Evolutionary conservation across 805 yeast species (phyloP).

Genomic region (Priceomyces carsonii): DNA sequence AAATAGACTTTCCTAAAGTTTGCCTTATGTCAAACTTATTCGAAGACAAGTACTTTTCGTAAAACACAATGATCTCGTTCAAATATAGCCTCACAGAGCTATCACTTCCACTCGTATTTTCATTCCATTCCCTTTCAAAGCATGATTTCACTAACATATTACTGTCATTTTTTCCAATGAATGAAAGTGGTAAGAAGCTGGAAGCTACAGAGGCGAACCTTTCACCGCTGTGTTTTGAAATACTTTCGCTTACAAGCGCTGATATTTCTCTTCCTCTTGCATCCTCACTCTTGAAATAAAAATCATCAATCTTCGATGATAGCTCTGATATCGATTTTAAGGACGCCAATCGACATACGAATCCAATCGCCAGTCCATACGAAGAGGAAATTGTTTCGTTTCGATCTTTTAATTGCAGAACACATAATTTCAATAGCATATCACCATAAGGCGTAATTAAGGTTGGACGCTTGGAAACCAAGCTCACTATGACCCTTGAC

Average conservation of each 20-base stretch:
- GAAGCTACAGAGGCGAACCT: conserved; percentile 61
- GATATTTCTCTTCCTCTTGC: conserved; percentile 52
- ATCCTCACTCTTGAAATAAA: conserved; percentile 61
- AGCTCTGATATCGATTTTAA: conserved; percentile 54
- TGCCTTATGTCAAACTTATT: conserved; percentile 65
- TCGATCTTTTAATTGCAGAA: conserved; percentile 62
- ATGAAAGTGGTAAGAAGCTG: conserved; percentile 75
- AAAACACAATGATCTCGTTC: conserved; percentile 61
- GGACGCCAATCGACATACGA: conserved; percentile 64
- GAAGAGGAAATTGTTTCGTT: conserved; percentile 74
- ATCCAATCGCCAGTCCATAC: conserved; percentile 80
- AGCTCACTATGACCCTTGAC: conserved; percentile 65
- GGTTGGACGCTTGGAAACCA: conserved; percentile 57
- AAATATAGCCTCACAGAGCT: conserved; percentile 71
- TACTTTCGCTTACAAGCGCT: conserved; percentile 62
- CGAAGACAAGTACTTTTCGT: conserved; percentile 51
- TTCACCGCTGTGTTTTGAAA: conserved; percentile 68
- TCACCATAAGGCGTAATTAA: conserved; percentile 56
- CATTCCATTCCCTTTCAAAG: conserved; percentile 75
- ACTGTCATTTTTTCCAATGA: conserved; percentile 71
- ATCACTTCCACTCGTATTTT: conserved; percentile 70
- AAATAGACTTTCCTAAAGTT: conserved; percentile 67
- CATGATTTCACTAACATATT: conserved; percentile 43
- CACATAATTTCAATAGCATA: conserved; percentile 57
- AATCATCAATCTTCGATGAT: conserved; percentile 46